Conservation (phyloP, 306 rosid species). For the Cucurbita maxima region DNA sequence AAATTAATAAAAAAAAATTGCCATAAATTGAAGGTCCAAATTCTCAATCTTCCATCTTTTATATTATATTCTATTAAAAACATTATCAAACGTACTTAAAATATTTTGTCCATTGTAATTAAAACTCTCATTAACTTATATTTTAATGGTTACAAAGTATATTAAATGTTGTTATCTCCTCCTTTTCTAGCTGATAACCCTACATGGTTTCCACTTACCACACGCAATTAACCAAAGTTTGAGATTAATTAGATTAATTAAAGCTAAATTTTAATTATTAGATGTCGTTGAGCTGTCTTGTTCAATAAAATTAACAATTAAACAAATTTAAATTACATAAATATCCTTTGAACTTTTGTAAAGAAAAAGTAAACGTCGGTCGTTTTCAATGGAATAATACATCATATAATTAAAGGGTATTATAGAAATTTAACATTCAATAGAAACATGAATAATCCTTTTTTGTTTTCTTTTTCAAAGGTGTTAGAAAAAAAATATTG, state of each 20-base stretch:
- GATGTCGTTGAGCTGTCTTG: slow-evolving; percentile 1
- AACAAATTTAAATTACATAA: not conserved
- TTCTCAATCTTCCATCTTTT: not conserved
- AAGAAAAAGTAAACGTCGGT: not conserved
- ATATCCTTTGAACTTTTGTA: not conserved
- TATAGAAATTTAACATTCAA: not conserved
- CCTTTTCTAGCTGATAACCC: not conserved
- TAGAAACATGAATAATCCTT: not conserved
- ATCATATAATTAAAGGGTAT: not conserved
- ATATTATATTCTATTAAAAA: not conserved
- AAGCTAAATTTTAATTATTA: not conserved
- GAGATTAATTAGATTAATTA: not conserved
- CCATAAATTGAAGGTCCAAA: not conserved
- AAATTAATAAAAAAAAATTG: not conserved
- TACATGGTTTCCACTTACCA: not conserved
- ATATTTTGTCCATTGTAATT: not conserved
- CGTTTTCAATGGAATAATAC: not conserved
- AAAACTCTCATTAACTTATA: not conserved
- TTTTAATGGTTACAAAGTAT: not conserved
- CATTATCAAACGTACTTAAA: not conserved
- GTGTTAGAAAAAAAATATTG: not conserved
- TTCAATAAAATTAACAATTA: not conserved
- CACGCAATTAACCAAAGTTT: slow-evolving; percentile 2
- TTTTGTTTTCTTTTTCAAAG: not conserved
- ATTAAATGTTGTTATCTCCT: not conserved